Percentiles rank a stretch among this genome's conserved stretches.
Evolutionary conservation across 352 stramenopile genomes (phyloP).

Genomic region (Globisporangium perplexum): DNA sequence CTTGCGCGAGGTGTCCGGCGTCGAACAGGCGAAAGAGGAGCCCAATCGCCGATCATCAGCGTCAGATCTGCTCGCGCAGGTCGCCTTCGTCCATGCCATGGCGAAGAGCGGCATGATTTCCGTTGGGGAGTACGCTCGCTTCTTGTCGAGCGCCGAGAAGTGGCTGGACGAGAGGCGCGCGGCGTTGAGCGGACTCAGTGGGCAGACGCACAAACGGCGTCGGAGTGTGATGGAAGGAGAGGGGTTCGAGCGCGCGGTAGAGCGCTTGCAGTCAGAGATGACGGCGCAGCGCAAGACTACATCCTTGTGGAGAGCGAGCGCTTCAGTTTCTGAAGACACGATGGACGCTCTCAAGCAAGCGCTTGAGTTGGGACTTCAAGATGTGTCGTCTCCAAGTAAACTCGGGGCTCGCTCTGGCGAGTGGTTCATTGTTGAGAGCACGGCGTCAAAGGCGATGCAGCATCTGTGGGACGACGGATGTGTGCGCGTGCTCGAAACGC

Average conservation of each 20-base stretch:
- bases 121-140: slow-evolving; percentile 19
- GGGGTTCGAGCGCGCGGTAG: neutral
- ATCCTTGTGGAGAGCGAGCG: neutral
- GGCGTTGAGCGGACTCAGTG: neutral
- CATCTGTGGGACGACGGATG: slow-evolving; percentile 6
- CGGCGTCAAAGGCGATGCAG: neutral
- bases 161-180: slow-evolving; percentile 12
- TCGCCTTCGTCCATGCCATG: slow-evolving; percentile 21
- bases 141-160: slow-evolving; percentile 17
- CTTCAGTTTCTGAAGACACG: neutral
- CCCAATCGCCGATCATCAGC: neutral
- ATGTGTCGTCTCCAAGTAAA: neutral
- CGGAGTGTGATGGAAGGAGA: neutral
- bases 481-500: slow-evolving; percentile 3
- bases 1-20: neutral
- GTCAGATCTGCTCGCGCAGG: slow-evolving; percentile 8
- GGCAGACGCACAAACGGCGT: slow-evolving; percentile 2
- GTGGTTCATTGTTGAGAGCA: neutral
- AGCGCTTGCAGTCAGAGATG: slow-evolving; percentile 6
- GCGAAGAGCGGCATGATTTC: slow-evolving; percentile 18
- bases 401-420: neutral
- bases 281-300: too few relatives aligned
- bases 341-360: slow-evolving; percentile 3
- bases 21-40: neutral
- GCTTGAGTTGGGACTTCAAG: neutral